Percentiles rank a stretch among this genome's conserved stretches.
These are phyloP conservation scores for Prunus campanulata DNA, from an alignment of 306 rosid species.

Conservation along the genomic window DNA sequence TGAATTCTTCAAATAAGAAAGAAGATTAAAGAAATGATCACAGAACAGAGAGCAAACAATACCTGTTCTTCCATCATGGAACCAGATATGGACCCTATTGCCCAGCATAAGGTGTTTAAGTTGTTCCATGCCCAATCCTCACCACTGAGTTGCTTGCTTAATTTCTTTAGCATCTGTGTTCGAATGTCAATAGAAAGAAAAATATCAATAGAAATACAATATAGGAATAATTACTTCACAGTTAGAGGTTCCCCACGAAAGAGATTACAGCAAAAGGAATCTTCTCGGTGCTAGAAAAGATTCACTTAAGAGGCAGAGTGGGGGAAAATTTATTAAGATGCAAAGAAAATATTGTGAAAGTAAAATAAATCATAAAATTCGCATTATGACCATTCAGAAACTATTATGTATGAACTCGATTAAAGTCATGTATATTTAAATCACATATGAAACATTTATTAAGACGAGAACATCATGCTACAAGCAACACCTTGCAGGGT, in stretches of 20 bases:
- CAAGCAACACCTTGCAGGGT: not conserved
- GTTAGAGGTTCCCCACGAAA: not conserved
- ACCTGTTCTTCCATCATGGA: conserved; percentile 99
- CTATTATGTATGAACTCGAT: not conserved
- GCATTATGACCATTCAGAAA: not conserved
- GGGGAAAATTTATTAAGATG: not conserved
- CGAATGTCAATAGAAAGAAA: not conserved
- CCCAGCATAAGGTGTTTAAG: conserved; percentile 97
- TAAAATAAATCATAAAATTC: not conserved
- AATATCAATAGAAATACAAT: not conserved
- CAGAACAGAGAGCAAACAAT: conserved; percentile 15
- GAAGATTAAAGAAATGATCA: not conserved
- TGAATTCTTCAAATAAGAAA: not conserved
- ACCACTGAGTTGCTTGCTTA: conserved; percentile 89
- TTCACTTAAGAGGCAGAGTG: not conserved
- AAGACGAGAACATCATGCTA: not conserved
- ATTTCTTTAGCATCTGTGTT: conserved; percentile 86
- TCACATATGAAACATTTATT: not conserved
- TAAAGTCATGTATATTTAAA: not conserved
- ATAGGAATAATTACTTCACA: not conserved
- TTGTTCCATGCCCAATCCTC: conserved; percentile 99
- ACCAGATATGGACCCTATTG: conserved; percentile 98
- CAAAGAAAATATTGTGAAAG: not conserved
- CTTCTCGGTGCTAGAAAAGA: not conserved
- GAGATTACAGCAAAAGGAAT: not conserved